Conservation (phyloP, 192 early-diverging fungal genomes). For the Dissophora globulifera region DNA sequence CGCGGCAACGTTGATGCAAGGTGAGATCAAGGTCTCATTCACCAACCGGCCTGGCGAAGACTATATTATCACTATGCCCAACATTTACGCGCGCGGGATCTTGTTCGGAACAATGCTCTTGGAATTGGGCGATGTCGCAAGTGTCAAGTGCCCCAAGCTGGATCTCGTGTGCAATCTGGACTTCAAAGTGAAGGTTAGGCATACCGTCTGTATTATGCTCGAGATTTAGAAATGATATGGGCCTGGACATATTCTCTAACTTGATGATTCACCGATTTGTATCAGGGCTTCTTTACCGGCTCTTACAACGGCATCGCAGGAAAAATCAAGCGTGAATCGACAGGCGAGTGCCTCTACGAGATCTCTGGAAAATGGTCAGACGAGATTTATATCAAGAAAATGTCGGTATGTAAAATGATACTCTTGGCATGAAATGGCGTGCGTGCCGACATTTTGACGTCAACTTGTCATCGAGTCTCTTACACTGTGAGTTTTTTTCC, state of each 20-base stretch:
- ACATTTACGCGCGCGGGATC: slow-evolving; percentile 93
- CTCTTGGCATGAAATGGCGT: no score
- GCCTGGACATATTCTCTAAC: no score
- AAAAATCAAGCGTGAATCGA: slow-evolving; percentile 81
- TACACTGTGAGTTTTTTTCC: no score
- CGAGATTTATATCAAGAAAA: slow-evolving; percentile 68
- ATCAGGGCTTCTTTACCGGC: slow-evolving; percentile 78
- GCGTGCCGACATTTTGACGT: no score
- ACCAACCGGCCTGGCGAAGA: slow-evolving; percentile 74
- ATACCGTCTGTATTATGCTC: no score
- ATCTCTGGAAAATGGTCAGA: slow-evolving; percentile 92
- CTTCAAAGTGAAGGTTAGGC: slow-evolving; percentile 86
- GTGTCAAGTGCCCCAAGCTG: slow-evolving; percentile 74
- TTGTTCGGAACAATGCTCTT: slow-evolving; percentile 94
- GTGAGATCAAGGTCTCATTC: slow-evolving; percentile 71
- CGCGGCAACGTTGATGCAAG: slow-evolving; percentile 89
- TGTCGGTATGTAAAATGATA: no score
- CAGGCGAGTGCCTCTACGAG: slow-evolving; percentile 81
- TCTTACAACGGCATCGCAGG: slow-evolving; percentile 83
- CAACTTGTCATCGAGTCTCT: no score
- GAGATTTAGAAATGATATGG: no score
- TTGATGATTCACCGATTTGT: no score
- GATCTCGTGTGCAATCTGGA: slow-evolving; percentile 87
- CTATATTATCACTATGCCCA: slow-evolving; percentile 88
- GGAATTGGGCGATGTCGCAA: slow-evolving; percentile 88